Base-by-base conservation (phyloP, 768 basidiomycete genomes). In the Boletellus ananas region DNA sequence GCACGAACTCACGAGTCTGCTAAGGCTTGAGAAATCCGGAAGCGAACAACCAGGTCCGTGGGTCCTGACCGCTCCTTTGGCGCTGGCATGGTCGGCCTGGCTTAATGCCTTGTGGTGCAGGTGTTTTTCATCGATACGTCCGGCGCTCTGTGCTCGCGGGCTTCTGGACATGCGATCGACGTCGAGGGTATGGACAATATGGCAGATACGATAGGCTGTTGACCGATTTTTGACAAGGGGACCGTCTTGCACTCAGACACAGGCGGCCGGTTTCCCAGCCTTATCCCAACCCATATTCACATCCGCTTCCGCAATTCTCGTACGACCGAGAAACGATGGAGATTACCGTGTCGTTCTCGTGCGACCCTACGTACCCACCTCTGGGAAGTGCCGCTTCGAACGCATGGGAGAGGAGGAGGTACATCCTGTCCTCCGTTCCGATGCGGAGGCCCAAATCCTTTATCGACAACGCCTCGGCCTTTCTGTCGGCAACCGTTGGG, bases 51-150 rank as follows among this genome's bases (percentile, higher is more conserved):
- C 89, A 91, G 75, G 88, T 80, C 35, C 25, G 70, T 57, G 34
- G 13, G 25, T 33, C 40, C 34, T 14, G 16, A 34, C 31, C 45
- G 17, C 21, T 20, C 23, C 6, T 25, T 25, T 25, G 23, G 7
- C 23, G 6, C 13, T 18, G 25, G 23, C 9, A 23, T 27, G 43
- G 27, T 35, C 37, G 36, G 33, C 29, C 36, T 17, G 37, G n/a
- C 35, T 52, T 39, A 45, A 17, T 12, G 7, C 31, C 17, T 45
- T 29, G 20, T 42, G 4, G 40, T n/a, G 7, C 45, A 91, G 86
- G 86, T 92, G 16, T 92, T 90, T 71, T 92, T 88, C 70, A 79
- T 92, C 46, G 90, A 93, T 63, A 77, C 79, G 2, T 79, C 80
- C 17, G 90, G 90, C 17, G 81, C 81, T 10, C 67, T 92, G 36